Evolutionary conservation across 2,329 filamentous ascomycete genomes (phyloP), one percentile per base, ranked within the genome.

Genomic region (Aaosphaeria pasadenensis): DNA sequence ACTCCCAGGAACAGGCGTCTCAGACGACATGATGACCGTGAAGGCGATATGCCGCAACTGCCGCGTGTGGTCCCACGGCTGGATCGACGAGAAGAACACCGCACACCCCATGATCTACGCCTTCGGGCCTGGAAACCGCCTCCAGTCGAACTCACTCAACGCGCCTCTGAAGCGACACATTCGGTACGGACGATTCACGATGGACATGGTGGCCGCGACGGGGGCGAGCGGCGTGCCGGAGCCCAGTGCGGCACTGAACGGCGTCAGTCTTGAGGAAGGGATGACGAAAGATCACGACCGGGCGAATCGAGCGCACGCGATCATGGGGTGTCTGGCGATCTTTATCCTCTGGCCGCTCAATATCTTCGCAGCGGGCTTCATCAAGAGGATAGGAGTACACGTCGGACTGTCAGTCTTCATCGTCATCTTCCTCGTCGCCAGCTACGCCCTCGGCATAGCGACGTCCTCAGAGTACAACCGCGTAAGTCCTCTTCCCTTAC

Each of bases 81-180:
- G 58, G 32, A 55, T 75, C 3, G 64, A 74, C 47, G 45, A 57
- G 1, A 61, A 56, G 5, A 63, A 58, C 35, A 55, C 52, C 0
- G 33, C 54, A 0, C 66, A 73, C 28, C 69, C 70, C 1, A 74
- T 74, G 64, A 69, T 74, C 29, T 75, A 71, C 48, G 73, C 72
- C 4, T 68, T 75, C 6, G 73, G 73, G 2, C 62, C 64, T 6
- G 59, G 56, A 5, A 60, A 65, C 7, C 39, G 44, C 1, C 35
- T 59, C 43, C 59, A 49, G 46, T 72, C 54, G 11, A 51, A 71
- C 43, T 58, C 64, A 1, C 55, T 41, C 2, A 55, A 62, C 30
- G 71, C 72, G 0, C 53, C 59, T 30, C 57, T 75, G n/a, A 57
- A 62, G 33, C 57, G 70, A 0, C 73, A 75, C 48, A 48, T 62